A percentile compares a stretch with the other conserved stretches of the same genome.
phyloP scores from a whole-genome alignment of 148 eudicot genomes.

The Arctostaphylos glauca region DNA sequence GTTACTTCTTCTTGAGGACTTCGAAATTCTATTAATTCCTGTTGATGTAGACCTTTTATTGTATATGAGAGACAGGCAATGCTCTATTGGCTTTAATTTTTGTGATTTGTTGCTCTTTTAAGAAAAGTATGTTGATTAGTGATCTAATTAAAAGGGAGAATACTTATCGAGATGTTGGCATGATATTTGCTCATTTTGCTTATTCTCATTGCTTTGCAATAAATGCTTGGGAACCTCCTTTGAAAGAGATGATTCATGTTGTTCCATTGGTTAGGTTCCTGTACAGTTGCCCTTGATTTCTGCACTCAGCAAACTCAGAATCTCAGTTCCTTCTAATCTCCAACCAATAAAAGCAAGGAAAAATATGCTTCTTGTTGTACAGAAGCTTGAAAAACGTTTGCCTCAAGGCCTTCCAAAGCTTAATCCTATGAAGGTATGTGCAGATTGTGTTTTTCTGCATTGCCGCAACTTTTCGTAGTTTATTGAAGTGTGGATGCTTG shows the following conservation, averaged over 20 bases:
- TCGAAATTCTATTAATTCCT: neutral
- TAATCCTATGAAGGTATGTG: constrained; percentile 83
- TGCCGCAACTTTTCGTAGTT: neutral
- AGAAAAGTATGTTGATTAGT: neutral
- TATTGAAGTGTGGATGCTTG: neutral
- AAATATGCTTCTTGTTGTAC: constrained; percentile 79
- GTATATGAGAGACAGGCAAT: neutral
- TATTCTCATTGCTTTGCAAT: constrained; percentile 7
- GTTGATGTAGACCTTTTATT: neutral
- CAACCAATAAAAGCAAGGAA: constrained; percentile 89
- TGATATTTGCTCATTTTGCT: too few relatives aligned
- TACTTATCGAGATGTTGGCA: neutral
- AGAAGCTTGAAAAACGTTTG: constrained; percentile 81
- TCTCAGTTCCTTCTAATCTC: constrained; percentile 78
- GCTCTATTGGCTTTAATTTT: neutral
- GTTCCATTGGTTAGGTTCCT: constrained; percentile 60
- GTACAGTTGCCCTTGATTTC: constrained; percentile 84
- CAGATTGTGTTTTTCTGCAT: neutral
- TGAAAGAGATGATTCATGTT: constrained; percentile 6
- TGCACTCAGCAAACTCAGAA: constrained; percentile 77
- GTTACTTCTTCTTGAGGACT: neutral
- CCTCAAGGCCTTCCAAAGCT: constrained; percentile 95
- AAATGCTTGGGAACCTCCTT: constrained; percentile 9
- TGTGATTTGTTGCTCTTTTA: neutral
- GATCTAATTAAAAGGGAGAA: neutral